Conservation (phyloP, 1,139 yeast genomes). For the Blastobotrys ciferrii region DNA sequence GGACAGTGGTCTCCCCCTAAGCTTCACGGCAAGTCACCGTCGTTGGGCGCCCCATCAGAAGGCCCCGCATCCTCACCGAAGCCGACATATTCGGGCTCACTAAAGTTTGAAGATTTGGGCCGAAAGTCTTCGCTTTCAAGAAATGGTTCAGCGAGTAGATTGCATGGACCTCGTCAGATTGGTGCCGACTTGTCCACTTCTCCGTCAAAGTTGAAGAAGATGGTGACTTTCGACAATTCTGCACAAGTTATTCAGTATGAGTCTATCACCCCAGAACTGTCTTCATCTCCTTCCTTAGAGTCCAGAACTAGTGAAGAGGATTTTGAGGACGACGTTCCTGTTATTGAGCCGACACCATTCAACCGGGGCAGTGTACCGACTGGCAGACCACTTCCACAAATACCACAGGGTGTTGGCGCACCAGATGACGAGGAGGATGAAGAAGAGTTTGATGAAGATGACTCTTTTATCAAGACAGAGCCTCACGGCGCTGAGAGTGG, state of each 20-base stretch:
- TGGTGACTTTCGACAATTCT: conserved; percentile 37
- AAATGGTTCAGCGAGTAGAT: conserved; percentile 31
- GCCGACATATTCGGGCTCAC: not conserved
- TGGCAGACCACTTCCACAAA: conserved; percentile 28
- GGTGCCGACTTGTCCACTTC: conserved; percentile 18
- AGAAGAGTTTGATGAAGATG: conserved; percentile 1
- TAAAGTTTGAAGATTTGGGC: conserved; percentile 3
- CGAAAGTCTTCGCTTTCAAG: conserved; percentile 26
- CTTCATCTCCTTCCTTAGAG: conserved; percentile 28
- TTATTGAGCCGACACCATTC: conserved; percentile 26
- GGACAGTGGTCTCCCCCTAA: not conserved
- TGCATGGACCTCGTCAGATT: conserved; percentile 34
- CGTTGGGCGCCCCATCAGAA: not conserved
- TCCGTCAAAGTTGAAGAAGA: conserved; percentile 30
- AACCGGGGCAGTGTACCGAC: conserved; percentile 17
- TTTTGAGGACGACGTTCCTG: conserved; percentile 21
- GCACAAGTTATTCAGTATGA: conserved; percentile 46
- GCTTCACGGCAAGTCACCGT: not conserved
- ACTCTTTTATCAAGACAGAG: conserved; percentile 2
- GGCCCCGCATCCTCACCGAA: conserved; percentile 1
- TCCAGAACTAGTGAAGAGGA: conserved; percentile 20
- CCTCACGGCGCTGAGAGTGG: conserved; percentile 5
- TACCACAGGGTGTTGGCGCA: conserved; percentile 11
- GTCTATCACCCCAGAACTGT: conserved; percentile 40
- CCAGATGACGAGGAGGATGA: conserved; percentile 1